Percentiles rank a stretch among this genome's conserved stretches.
phyloP scores from a whole-genome alignment of 1,284 basidiomycete genomes.

The Tilletia walkeri region DNA sequence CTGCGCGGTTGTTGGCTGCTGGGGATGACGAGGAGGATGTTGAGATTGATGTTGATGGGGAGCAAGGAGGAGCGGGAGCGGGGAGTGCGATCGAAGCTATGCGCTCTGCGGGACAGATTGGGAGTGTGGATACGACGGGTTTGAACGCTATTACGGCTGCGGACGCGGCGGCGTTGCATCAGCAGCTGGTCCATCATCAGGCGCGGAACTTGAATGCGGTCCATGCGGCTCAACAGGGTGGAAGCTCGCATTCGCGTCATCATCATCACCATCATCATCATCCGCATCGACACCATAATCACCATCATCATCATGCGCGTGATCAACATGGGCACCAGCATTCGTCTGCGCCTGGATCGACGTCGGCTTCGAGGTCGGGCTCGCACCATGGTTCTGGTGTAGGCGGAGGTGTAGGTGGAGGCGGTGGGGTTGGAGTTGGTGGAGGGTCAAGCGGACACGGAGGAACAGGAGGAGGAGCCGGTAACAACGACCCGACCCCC shows the following conservation, averaged over 20 bases:
- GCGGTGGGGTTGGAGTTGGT: background rate
- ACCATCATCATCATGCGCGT: background rate
- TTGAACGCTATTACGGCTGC: background rate
- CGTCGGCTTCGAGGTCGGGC: constrained; percentile 10
- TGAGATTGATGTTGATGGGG: too few relatives aligned
- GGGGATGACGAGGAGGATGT: too few relatives aligned
- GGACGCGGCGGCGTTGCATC: constrained; percentile 1
- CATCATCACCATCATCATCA: constrained; percentile 2
- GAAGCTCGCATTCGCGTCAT: background rate
- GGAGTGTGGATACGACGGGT: background rate
- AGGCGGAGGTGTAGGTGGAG: background rate
- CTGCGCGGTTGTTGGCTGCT: too few relatives aligned
- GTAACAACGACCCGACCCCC: constrained; percentile 19
- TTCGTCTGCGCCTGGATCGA: background rate
- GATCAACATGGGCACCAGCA: background rate
- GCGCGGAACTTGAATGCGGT: constrained; percentile 10
- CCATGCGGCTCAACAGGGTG: constrained; percentile 13
- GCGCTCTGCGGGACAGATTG: background rate
- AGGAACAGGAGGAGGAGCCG: background rate
- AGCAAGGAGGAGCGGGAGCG: too few relatives aligned
- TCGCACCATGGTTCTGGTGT: constrained; percentile 2
- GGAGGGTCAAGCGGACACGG: background rate
- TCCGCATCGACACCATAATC: background rate
- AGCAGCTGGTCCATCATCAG: constrained; percentile 13
- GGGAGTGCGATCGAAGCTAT: too few relatives aligned